Evolutionary conservation across 108 stramenopile genomes (phyloP), one percentile per base, ranked within the genome.

Genomic region (Craspedostauros australis): DNA sequence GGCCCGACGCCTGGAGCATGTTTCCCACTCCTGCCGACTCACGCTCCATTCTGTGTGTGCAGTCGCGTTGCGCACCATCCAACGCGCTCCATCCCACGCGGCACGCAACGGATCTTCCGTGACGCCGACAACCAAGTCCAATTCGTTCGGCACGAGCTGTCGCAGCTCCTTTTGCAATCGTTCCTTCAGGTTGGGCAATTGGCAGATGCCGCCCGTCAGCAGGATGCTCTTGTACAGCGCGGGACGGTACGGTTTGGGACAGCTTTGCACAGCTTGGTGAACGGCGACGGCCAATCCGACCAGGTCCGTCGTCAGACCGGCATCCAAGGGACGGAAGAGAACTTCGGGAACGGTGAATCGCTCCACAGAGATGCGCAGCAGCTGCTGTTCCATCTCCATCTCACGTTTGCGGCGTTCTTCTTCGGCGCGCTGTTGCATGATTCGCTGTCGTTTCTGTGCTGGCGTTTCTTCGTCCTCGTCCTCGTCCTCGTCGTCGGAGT

Each of bases 261-360:
- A 91, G 22, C 82, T 71, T 54, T 79, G 49, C 18, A 96, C 80
- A 25, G 84, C 68, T 39, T 88, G 72, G 11, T 77, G 71, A 58
- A 95, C 84, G 2, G 90, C 88, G 11, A 89, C 82, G 14, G 86
- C 63, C 14, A 97, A 49, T 12, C 95, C 94, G 28, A 78, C 84
- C 61, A 86, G 73, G 8, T 83, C 64, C 5, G 51, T 26, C 22
- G 60, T 54, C 62, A 97, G 56, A 2, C 92, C 94, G 28, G 93
- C 82, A 61, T 97, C 94, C 0, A 81, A 76, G 9, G 96, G 96
- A 22, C 80, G 79, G 68, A 96, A 97, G 24, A 97, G 54, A 1
- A 94, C 69, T 75, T 97, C 96, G 0, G 96, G 96, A 21, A 95
- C 72, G 34, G 79, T 64, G 65, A 97, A 95, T 8, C 96, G 72